phyloP scores from a whole-genome alignment of 164 flowering plant species.

The Tetrastigma voinierianum region DNA sequence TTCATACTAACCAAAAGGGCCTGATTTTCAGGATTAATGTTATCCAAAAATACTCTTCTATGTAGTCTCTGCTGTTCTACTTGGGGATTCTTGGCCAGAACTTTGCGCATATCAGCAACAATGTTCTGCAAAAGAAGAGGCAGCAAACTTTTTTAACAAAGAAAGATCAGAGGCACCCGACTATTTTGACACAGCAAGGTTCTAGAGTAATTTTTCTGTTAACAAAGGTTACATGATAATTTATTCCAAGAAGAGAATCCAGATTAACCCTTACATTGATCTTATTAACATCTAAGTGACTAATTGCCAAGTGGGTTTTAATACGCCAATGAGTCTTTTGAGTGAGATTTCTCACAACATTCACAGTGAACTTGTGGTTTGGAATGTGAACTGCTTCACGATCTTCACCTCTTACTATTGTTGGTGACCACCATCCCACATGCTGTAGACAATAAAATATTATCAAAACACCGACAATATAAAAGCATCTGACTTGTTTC shows the following conservation, averaged over 20 bases:
- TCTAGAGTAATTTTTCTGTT: too few relatives aligned
- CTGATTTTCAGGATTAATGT: slow-evolving; percentile 79
- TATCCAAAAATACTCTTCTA: slow-evolving; percentile 87
- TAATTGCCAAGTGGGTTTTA: slow-evolving; percentile 89
- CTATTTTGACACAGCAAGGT: neutral
- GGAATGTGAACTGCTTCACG: slow-evolving; percentile 97
- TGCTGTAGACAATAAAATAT: slow-evolving; percentile 48
- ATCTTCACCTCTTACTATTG: slow-evolving; percentile 89
- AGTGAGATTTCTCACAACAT: slow-evolving; percentile 86
- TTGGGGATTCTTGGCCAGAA: slow-evolving; percentile 93
- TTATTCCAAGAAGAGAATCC: neutral
- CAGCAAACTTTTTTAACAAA: neutral
- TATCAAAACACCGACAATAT: too few relatives aligned
- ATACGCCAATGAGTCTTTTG: slow-evolving; percentile 98
- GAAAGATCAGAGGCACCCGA: neutral
- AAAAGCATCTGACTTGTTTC: too few relatives aligned
- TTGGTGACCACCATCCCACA: slow-evolving; percentile 99
- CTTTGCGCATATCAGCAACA: slow-evolving; percentile 98
- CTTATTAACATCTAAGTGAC: slow-evolving; percentile 87
- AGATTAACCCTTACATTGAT: slow-evolving; percentile 62
- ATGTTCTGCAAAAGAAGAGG: slow-evolving; percentile 56
- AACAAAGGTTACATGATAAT: neutral
- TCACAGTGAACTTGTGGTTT: slow-evolving; percentile 89
- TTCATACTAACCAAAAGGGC: slow-evolving; percentile 65
- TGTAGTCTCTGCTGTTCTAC: slow-evolving; percentile 93